Evolutionary conservation across 768 basidiomycete species (phyloP).

Genomic region (Collybia sordida): DNA sequence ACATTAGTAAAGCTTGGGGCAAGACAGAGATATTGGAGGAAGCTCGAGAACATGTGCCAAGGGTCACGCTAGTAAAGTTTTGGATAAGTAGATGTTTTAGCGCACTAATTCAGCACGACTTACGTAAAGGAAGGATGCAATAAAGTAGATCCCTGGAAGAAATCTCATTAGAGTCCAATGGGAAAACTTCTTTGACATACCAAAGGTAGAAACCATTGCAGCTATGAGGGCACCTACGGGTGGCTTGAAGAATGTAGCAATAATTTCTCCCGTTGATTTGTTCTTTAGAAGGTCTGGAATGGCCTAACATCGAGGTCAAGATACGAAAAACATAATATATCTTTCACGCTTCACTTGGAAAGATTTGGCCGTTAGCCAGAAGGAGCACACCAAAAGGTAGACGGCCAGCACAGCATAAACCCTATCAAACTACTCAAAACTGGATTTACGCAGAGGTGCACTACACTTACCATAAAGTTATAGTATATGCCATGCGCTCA

Average conservation of each 20-base stretch:
- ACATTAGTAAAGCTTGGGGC: conserved; percentile 95
- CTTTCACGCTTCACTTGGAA: conserved; percentile 58
- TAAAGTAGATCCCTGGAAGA: conserved; percentile 68
- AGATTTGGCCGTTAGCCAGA: conserved; percentile 78
- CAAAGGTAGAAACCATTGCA: conserved; percentile 87
- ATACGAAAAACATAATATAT: not conserved
- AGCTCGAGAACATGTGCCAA: conserved; percentile 97
- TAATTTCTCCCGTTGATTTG: conserved; percentile 47
- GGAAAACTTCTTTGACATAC: conserved; percentile 30
- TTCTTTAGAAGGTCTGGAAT: conserved; percentile 52
- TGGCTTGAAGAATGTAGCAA: conserved; percentile 66
- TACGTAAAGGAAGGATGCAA: conserved; percentile 84
- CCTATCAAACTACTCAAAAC: conserved; percentile 34
- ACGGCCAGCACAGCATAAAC: conserved; percentile 82
- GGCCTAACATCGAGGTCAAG: conserved; percentile 29
- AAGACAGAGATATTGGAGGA: conserved; percentile 86
- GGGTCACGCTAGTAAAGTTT: conserved; percentile 70
- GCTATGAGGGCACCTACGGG: conserved; percentile 82
- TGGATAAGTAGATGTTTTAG: no score
- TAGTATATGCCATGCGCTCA: conserved; percentile 68
- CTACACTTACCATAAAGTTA: conserved; percentile 68
- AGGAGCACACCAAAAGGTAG: conserved; percentile 86
- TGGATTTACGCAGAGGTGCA: not conserved
- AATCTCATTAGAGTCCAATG: conserved; percentile 10
- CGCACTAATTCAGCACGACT: conserved; percentile 25